phyloP scores from a whole-genome alignment of 352 stramenopile genomes.

The Lagenidium sp. region DNA sequence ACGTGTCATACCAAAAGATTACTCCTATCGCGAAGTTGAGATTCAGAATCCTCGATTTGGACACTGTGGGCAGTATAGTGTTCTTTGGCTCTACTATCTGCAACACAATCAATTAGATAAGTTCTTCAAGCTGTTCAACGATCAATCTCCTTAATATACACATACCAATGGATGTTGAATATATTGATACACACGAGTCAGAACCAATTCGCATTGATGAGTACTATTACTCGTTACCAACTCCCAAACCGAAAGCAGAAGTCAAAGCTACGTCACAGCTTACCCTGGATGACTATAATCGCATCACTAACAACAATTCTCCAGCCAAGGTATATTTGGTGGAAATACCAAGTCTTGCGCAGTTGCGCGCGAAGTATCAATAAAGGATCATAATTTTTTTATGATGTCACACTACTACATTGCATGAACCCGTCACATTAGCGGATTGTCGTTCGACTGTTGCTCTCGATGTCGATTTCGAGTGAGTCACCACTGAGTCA shows the following conservation, averaged over 20 bases:
- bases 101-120: constrained; percentile 6
- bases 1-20: constrained; percentile 5
- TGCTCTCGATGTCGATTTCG: constrained; percentile 4
- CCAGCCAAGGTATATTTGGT: constrained; percentile 7
- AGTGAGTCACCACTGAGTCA: constrained; percentile 5
- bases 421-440: constrained; percentile 4
- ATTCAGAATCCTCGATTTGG: constrained; percentile 11
- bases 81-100: constrained; percentile 11
- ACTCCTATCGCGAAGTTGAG: constrained; percentile 5
- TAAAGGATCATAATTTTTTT: constrained; percentile 8
- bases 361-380: constrained; percentile 4
- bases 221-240: constrained; percentile 6
- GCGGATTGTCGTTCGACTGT: constrained; percentile 7
- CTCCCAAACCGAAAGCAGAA: constrained; percentile 4
- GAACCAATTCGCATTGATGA: constrained; percentile 6
- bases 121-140: constrained; percentile 12
- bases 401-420: constrained; percentile 3
- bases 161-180: constrained; percentile 8
- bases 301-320: constrained; percentile 10
- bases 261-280: constrained; percentile 1
- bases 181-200: constrained; percentile 7
- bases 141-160: constrained; percentile 11
- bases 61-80: constrained; percentile 10
- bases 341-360: constrained; percentile 7
- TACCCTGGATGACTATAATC: constrained; percentile 8